These are phyloP conservation scores for Cornus florida DNA, from an alignment of 148 eudicot species.

Conservation along the genomic window DNA sequence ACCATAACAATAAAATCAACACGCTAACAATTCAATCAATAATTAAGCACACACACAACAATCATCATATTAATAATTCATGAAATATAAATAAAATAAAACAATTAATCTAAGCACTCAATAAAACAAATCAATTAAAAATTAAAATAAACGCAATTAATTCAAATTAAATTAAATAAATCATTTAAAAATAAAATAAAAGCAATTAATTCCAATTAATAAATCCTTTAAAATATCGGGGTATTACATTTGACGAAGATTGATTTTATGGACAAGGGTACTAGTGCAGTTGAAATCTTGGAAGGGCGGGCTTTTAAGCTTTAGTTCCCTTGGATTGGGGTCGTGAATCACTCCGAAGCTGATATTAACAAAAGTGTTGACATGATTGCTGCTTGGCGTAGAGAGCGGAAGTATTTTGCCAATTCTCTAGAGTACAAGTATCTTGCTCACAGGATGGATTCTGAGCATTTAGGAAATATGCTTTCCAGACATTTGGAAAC, in stretches of 20 bases:
- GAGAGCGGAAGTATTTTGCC: constrained; percentile 80
- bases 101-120: too few species aligned
- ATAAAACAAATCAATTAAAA: too few species aligned
- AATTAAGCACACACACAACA: too few species aligned
- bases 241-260: constrained; percentile 68
- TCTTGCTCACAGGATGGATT: constrained; percentile 89
- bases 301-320: constrained; percentile 85
- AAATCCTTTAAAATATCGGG: too few species aligned
- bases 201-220: too few species aligned
- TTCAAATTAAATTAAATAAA: too few species aligned
- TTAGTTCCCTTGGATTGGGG: constrained; percentile 96
- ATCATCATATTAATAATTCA: too few species aligned
- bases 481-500: constrained; percentile 91
- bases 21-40: too few species aligned
- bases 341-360: constrained; percentile 95
- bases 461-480: constrained; percentile 88
- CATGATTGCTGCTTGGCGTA: constrained; percentile 91
- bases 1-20: too few species aligned
- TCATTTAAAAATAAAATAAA: too few species aligned
- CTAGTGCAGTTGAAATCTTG: constrained; percentile 80
- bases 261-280: constrained; percentile 81
- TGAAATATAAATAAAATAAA: too few species aligned
- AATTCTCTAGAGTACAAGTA: constrained; percentile 83
- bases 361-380: constrained; percentile 92
- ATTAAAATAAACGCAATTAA: too few species aligned